Percentiles rank a stretch among this genome's conserved stretches.
These are phyloP conservation scores for Coccomyxa subellipsoidea DNA, from an alignment of 163 green algal species.

Conservation along the genomic window DNA sequence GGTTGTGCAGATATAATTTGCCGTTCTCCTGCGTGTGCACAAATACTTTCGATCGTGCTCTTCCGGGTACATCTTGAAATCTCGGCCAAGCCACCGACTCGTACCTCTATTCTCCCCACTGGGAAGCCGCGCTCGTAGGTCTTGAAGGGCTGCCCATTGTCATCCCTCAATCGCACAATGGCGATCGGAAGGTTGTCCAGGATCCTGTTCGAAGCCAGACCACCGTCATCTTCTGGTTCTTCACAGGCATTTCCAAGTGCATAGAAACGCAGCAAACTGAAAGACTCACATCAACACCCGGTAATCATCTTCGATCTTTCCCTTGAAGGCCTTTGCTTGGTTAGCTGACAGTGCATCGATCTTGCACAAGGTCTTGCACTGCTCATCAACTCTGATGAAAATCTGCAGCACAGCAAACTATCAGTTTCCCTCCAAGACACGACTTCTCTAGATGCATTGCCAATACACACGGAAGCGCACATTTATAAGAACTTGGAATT, in stretches of 20 bases:
- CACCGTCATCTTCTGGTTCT: too few species aligned
- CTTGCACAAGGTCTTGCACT: slow-evolving; percentile 94
- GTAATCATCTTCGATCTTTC: slow-evolving; percentile 93
- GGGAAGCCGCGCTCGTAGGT: slow-evolving; percentile 93
- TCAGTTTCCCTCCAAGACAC: slow-evolving; percentile 1
- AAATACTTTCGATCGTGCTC: background rate
- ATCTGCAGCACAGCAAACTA: slow-evolving; percentile 55
- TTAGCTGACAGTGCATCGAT: slow-evolving; percentile 72
- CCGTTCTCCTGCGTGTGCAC: slow-evolving; percentile 42
- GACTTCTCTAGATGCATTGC: background rate
- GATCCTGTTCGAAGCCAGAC: slow-evolving; percentile 73
- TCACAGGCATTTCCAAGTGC: too few species aligned
- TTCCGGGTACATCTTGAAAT: background rate
- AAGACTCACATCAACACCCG: slow-evolving; percentile 93
- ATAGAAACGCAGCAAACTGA: too few species aligned
- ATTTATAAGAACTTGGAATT: background rate
- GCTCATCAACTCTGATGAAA: slow-evolving; percentile 84
- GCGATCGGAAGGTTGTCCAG: slow-evolving; percentile 97
- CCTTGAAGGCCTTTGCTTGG: slow-evolving; percentile 75
- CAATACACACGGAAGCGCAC: background rate
- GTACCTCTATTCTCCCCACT: slow-evolving; percentile 78
- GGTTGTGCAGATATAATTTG: slow-evolving; percentile 88
- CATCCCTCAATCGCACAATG: slow-evolving; percentile 78
- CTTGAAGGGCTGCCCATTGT: slow-evolving; percentile 73
- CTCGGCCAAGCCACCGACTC: background rate